Base-by-base conservation (phyloP, 306 rosid genomes). In the Gynostemma pentaphyllum region DNA sequence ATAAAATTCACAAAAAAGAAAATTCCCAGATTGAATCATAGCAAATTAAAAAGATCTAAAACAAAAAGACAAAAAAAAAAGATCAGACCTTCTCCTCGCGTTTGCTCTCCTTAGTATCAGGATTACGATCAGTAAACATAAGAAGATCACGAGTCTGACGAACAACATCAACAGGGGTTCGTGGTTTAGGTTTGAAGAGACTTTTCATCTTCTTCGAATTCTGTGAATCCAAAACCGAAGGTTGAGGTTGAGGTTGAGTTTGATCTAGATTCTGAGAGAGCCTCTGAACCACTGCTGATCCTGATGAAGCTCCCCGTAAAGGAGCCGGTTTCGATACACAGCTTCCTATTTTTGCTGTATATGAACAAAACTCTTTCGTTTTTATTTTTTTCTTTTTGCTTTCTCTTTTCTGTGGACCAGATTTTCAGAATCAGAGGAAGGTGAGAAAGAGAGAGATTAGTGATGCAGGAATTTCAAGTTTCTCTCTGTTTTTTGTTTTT, bases 81-180 rank as follows among this genome's bases (percentile, higher is more conserved):
- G 37, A 42, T 13, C 45, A 19, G 32, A 92, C 98, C 87, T 92
- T 92, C 54, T 92, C 99, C 66, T 92, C 99, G 34, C 96, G 94
- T 69, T 88, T 92, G 84, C 61, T 71, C 61, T 92, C 99, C 15
- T 95, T 87, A 9, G 81, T 15, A 37, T 85, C 91, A 9, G 80
- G 8, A 48, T 10, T 50, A 15, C 88, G 81, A 29, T 88, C 90
- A 11, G 71, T 70, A 7, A 66, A 69, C 24, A 79, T 63, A 44
- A 92, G 95, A 74, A 88, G 94, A 77, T 92, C 99, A 55, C 96
- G 83, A 19, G 99, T 82, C 45, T 86, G 95, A 0, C 99, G 95
- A 5, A 92, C 99, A 2, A 86, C 40, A 22, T 88, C 99, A 16
- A 54, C 75, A 9, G 99, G 99, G 0, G 99, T 92, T 4, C 95